A percentile compares a stretch with the other conserved stretches of the same genome.
Conservation (phyloP, 2,329 filamentous ascomycete species). For the Pestalotiopsis sp. region DNA sequence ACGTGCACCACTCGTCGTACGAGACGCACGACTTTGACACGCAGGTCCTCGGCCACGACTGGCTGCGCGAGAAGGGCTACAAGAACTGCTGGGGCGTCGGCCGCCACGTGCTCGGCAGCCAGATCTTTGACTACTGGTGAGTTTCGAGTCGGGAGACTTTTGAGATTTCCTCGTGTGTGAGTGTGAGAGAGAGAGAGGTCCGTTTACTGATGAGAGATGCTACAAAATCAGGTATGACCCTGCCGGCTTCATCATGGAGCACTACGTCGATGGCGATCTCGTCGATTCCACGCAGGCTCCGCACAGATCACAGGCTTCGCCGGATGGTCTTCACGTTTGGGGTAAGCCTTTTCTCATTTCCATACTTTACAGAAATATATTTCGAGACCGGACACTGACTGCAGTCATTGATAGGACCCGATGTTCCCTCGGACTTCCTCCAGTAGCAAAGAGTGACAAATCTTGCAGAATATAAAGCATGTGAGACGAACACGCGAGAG, state of each 20-base stretch:
- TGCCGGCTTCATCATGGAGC: conserved; percentile 65
- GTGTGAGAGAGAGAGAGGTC: too few relatives aligned
- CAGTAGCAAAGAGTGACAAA: background rate
- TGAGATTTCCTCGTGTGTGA: too few relatives aligned
- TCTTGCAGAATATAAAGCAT: background rate
- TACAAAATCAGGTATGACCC: conserved; percentile 56
- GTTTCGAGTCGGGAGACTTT: background rate
- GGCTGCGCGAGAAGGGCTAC: conserved; percentile 65
- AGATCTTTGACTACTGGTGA: conserved; percentile 75
- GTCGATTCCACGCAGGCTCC: conserved; percentile 57
- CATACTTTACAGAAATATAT: conserved; percentile 13
- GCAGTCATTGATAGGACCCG: conserved; percentile 14
- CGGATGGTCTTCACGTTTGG: conserved; percentile 49
- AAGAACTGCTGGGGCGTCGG: conserved; percentile 72
- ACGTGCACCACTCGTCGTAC: conserved; percentile 70
- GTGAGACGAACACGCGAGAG: background rate
- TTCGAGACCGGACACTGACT: background rate
- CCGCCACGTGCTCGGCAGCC: conserved; percentile 68
- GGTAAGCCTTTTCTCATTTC: conserved; percentile 31
- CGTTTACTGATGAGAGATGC: background rate
- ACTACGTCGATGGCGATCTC: conserved; percentile 72
- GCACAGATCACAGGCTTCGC: conserved; percentile 40
- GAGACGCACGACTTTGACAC: conserved; percentile 75
- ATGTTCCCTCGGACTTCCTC: conserved; percentile 29
- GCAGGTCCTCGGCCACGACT: conserved; percentile 71